These are phyloP conservation scores for Porodaedalea pini DNA, from an alignment of 1,284 basidiomycete species.

Conservation along the genomic window DNA sequence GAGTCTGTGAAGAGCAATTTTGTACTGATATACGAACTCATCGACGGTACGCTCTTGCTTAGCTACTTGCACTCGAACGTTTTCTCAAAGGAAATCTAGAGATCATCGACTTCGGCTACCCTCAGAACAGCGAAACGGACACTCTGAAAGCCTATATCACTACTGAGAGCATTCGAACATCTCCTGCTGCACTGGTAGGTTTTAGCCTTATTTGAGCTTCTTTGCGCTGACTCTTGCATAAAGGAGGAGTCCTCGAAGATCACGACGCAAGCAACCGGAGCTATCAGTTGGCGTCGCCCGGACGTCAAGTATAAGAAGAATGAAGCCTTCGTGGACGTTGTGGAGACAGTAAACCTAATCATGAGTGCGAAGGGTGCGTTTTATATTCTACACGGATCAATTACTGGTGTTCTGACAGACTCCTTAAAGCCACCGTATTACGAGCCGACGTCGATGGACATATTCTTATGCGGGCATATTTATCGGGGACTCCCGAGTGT, in stretches of 20 bases:
- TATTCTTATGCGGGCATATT: slow-evolving; percentile 96
- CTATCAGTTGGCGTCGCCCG: slow-evolving; percentile 88
- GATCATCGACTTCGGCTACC: slow-evolving; percentile 98
- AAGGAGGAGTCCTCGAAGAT: slow-evolving; percentile 97
- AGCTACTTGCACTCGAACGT: not conserved
- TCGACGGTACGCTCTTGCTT: slow-evolving; percentile 68
- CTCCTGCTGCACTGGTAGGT: slow-evolving; percentile 74
- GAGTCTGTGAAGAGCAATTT: slow-evolving; percentile 99
- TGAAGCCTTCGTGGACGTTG: slow-evolving; percentile 96
- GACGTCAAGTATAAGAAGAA: slow-evolving; percentile 99
- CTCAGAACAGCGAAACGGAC: slow-evolving; percentile 98
- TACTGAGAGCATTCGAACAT: slow-evolving; percentile 91
- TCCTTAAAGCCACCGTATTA: slow-evolving; percentile 70
- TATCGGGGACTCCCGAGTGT: slow-evolving; percentile 95
- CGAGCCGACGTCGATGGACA: slow-evolving; percentile 98
- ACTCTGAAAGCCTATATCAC: slow-evolving; percentile 98
- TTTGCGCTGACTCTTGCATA: slow-evolving; percentile 16
- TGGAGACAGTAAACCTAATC: slow-evolving; percentile 93
- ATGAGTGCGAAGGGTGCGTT: slow-evolving; percentile 90
- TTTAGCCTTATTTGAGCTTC: not conserved
- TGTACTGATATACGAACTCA: slow-evolving; percentile 91
- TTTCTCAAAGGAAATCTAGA: slow-evolving; percentile 47
- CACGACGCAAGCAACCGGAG: slow-evolving; percentile 92
- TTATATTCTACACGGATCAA: not conserved
- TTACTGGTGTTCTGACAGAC: not conserved